phyloP scores from a whole-genome alignment of 2,329 filamentous ascomycete species.

The Aspergillus alliaceus region DNA sequence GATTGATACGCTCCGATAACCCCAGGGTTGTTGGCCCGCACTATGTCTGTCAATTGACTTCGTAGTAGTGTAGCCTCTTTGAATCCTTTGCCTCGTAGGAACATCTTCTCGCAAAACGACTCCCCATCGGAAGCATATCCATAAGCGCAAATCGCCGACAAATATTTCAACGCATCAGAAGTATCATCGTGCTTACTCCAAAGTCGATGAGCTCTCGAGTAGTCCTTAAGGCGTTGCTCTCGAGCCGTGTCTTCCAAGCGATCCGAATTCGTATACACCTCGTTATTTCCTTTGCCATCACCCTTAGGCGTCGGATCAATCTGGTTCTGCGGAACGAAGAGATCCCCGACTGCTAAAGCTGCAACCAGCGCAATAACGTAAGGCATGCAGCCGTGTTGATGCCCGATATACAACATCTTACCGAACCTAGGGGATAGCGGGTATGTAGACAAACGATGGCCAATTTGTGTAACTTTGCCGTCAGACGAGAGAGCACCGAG shows the following conservation, averaged over 20 bases:
- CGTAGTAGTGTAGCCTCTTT: slow-evolving; percentile 83
- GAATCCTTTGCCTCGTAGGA: slow-evolving; percentile 83
- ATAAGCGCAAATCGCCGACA: slow-evolving; percentile 86
- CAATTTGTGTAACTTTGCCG: slow-evolving; percentile 76
- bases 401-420: slow-evolving; percentile 85
- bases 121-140: slow-evolving; percentile 68
- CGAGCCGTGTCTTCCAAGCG: slow-evolving; percentile 70
- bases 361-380: slow-evolving; percentile 89
- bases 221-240: slow-evolving; percentile 63
- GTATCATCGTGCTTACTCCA: slow-evolving; percentile 79
- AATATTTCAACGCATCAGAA: slow-evolving; percentile 85
- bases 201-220: slow-evolving; percentile 71
- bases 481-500: slow-evolving; percentile 73
- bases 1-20: slow-evolving; percentile 41
- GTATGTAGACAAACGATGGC: slow-evolving; percentile 81
- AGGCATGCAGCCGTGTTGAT: slow-evolving; percentile 76
- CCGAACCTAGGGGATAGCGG: slow-evolving; percentile 88
- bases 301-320: slow-evolving; percentile 61
- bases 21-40: slow-evolving; percentile 69
- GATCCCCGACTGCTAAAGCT: slow-evolving; percentile 80
- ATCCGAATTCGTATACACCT: slow-evolving; percentile 62
- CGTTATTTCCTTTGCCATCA: slow-evolving; percentile 34
- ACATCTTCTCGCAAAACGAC: slow-evolving; percentile 77
- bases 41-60: slow-evolving; percentile 76
- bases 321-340: slow-evolving; percentile 82